Evolutionary conservation across 306 rosid genomes (phyloP).

Genomic region (Quercus gilva): DNA sequence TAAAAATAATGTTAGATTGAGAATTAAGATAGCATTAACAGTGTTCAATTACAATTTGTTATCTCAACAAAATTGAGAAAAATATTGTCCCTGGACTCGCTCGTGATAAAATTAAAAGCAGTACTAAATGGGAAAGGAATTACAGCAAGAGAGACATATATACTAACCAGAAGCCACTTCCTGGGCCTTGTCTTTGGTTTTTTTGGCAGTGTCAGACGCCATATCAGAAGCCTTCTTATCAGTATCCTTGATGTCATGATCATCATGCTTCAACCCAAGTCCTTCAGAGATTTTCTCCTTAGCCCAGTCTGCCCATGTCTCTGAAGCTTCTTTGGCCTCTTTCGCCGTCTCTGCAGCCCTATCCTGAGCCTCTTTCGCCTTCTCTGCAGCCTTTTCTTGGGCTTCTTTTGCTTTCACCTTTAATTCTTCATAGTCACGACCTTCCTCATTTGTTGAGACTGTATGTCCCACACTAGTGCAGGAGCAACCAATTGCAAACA

Average conservation of each 20-base stretch:
- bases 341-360: conserved; percentile 36
- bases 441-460: conserved; percentile 46
- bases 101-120: too few relatives aligned
- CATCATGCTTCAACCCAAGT: conserved; percentile 53
- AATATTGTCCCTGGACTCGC: too few relatives aligned
- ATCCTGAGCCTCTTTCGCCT: conserved; percentile 13
- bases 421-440: conserved; percentile 30
- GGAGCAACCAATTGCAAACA: conserved; percentile 22
- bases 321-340: conserved; percentile 47
- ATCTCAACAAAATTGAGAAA: too few relatives aligned
- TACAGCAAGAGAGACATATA: background rate
- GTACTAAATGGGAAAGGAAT: background rate
- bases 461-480: conserved; percentile 34
- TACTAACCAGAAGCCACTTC: conserved; percentile 55
- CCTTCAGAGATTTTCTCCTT: conserved; percentile 69
- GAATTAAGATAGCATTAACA: too few relatives aligned
- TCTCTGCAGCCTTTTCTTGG: conserved; percentile 40
- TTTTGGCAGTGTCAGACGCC: conserved; percentile 35
- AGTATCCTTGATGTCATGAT: conserved; percentile 11
- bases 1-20: too few relatives aligned
- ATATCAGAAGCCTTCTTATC: conserved; percentile 28
- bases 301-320: conserved; percentile 86
- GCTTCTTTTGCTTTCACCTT: conserved; percentile 22
- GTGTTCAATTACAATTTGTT: too few relatives aligned
- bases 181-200: conserved; percentile 26